These are phyloP conservation scores for Aurifilum marmelostoma DNA, from an alignment of 2,329 filamentous ascomycete genomes.

Conservation along the genomic window DNA sequence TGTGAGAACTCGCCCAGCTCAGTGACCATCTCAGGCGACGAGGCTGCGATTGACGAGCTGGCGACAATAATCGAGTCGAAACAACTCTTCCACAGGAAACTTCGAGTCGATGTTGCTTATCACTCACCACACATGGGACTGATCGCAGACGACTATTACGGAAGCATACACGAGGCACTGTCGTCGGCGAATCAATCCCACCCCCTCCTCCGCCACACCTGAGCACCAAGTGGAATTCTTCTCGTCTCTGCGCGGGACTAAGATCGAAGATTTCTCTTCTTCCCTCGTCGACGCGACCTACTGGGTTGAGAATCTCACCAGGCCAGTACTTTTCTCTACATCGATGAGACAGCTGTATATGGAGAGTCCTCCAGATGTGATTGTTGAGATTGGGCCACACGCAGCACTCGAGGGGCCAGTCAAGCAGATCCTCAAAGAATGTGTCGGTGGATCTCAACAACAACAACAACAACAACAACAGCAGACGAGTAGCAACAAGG, in stretches of 20 bases:
- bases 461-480: too few relatives aligned
- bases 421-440: slow-evolving; percentile 34
- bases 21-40: slow-evolving; percentile 41
- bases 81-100: slow-evolving; percentile 37
- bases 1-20: slow-evolving; percentile 34
- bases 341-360: slow-evolving; percentile 30
- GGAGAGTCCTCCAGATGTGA: slow-evolving; percentile 34
- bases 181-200: background rate
- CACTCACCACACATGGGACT: slow-evolving; percentile 40
- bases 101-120: slow-evolving; percentile 42
- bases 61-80: slow-evolving; percentile 1
- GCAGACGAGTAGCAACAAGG: slow-evolving; percentile 34
- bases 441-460: slow-evolving; percentile 24
- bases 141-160: slow-evolving; percentile 33
- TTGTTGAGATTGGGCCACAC: slow-evolving; percentile 38
- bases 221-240: slow-evolving; percentile 43
- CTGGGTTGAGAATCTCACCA: slow-evolving; percentile 50
- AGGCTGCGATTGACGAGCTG: slow-evolving; percentile 11
- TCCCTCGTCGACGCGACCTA: slow-evolving; percentile 42
- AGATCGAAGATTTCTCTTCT: slow-evolving; percentile 38
- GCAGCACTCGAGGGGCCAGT: slow-evolving; percentile 37
- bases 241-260: slow-evolving; percentile 47
- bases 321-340: slow-evolving; percentile 47
- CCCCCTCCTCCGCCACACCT: slow-evolving; percentile 29
- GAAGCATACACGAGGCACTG: background rate